Conservation (phyloP, 352 stramenopile species). For the Phytophthora tubulina region DNA sequence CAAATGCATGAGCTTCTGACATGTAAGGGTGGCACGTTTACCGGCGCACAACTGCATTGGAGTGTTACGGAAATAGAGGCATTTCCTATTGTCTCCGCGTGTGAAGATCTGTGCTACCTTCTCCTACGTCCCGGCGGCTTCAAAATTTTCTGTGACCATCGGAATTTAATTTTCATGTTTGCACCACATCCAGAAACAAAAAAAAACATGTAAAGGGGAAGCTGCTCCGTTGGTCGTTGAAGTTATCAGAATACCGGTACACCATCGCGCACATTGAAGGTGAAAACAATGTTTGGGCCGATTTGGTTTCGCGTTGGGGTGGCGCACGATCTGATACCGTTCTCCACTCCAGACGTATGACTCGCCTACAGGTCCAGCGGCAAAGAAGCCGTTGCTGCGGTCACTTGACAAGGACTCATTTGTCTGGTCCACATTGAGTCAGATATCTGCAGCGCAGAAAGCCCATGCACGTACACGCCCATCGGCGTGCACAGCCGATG, state of each 20-base stretch:
- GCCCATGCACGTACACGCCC: neutral
- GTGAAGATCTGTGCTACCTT: too few relatives aligned
- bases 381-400: neutral
- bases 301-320: constrained; percentile 18
- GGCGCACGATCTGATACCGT: neutral
- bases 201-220: too few relatives aligned
- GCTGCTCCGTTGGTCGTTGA: too few relatives aligned
- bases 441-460: constrained; percentile 2
- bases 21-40: neutral
- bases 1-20: neutral
- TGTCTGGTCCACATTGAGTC: constrained; percentile 8
- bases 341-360: neutral
- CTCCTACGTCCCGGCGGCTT: constrained; percentile 4
- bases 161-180: constrained; percentile 18
- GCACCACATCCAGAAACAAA: too few relatives aligned
- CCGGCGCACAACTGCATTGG: neutral
- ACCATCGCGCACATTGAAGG: too few relatives aligned
- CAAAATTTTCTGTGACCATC: constrained; percentile 8
- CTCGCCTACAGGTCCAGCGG: neutral
- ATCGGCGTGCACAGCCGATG: neutral
- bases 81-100: too few relatives aligned
- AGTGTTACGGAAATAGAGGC: neutral
- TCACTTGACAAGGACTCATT: constrained; percentile 19
- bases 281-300: too few relatives aligned
- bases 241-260: too few relatives aligned